phyloP scores from a whole-genome alignment of 495 filamentous ascomycete genomes.

The Aspergillus taichungensis region DNA sequence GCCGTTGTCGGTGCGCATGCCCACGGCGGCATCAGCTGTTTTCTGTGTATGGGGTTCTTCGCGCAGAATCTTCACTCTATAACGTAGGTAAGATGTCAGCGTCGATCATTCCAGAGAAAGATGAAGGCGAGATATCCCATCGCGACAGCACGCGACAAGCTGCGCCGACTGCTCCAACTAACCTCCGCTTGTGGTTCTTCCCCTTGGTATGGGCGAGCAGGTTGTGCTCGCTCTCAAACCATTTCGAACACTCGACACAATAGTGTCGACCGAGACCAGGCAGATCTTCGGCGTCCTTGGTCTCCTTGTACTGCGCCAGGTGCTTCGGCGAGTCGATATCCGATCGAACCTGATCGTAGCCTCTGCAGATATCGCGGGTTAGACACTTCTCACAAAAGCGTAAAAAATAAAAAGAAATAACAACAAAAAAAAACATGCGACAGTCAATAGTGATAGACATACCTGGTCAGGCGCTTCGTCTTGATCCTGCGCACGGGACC shows the following conservation, averaged over 20 bases:
- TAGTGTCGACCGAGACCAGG: constrained; percentile 77
- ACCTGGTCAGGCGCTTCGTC: constrained; percentile 54
- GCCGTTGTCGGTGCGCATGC: constrained; percentile 60
- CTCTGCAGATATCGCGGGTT: constrained; percentile 36
- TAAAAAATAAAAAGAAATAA: too few species aligned
- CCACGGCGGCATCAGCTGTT: constrained; percentile 73
- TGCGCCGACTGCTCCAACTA: constrained; percentile 15
- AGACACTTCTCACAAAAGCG: too few species aligned
- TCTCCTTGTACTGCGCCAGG: constrained; percentile 63
- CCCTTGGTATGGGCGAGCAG: constrained; percentile 69
- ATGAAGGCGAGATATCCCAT: too few species aligned
- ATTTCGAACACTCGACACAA: constrained; percentile 92
- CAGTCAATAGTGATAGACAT: too few species aligned
- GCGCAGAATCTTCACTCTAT: constrained; percentile 35
- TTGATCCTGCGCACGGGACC: constrained; percentile 47
- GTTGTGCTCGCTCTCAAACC: constrained; percentile 81
- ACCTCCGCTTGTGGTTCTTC: constrained; percentile 90
- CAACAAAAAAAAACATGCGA: too few species aligned
- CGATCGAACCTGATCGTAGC: constrained; percentile 79
- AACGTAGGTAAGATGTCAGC: too few species aligned
- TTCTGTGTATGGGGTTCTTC: constrained; percentile 82
- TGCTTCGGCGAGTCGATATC: constrained; percentile 71
- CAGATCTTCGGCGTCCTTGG: constrained; percentile 76
- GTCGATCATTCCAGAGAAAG: too few species aligned
- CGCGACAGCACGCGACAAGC: background rate